Evolutionary conservation across 1,284 basidiomycete species (phyloP), one percentile per base, ranked within the genome.

Genomic region (Rhodotorula sp.): DNA sequence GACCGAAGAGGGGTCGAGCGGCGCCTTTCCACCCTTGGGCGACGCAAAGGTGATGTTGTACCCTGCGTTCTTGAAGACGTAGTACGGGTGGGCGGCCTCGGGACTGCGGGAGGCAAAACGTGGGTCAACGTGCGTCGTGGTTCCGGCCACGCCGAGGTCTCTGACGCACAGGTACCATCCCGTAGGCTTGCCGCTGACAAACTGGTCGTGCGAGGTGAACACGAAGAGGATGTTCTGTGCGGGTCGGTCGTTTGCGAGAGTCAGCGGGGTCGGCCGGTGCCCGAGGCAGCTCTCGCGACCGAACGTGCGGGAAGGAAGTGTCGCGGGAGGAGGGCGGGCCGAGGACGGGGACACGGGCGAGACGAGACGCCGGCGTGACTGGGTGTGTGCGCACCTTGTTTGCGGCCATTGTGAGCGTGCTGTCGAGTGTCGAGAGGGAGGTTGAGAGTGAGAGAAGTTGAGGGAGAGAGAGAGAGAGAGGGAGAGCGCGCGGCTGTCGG

Each of bases 81-180:
- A 89, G 82, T 90, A 92, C 0, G 91, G 89, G 79, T 92, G 90
- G 2, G 90, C 90, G 18, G 88, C 88, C 79, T 90, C 88, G 22
- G 88, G 86, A 24, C 61, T 62, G 26, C 34, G 88, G 82, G 79
- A 86, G 59, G 26, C 55, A 9, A 47, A 24, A 40, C 22, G 20
- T n/a, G 2, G 34, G 16, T 37, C 51, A 37, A 30, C n/a, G n/a
- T 9, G 6, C 16, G 28, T 10, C 28, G 52, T 8, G 30, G 50
- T 50, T 9, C 24, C 46, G 30, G 8, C 30, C 34, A 37, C 16
- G 28, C n/a, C 22, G 37, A 4, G 30, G 22, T 18, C 22, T 34
- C 34, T n/a, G 52, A 68, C 58, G 44, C 50, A 64, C 22, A 70
- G 61, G 62, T 79, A 80, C 83, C 73, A 81, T 84, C 80, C 88